Base-by-base conservation (phyloP, 345 rosid species). In the Kernera saxatilis region DNA sequence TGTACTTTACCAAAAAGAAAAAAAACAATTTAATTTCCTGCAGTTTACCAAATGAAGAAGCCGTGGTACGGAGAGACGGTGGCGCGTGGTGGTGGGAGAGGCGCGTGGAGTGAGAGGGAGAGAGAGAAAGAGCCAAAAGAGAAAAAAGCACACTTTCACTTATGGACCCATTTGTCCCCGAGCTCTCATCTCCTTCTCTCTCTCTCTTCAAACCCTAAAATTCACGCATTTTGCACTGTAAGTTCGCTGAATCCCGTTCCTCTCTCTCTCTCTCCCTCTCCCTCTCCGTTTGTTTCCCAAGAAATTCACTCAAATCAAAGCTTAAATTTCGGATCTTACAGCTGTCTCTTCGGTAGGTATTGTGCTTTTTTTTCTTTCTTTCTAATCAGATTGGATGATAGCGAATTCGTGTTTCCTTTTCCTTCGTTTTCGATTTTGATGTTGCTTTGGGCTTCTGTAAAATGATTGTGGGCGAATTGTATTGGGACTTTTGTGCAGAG, bases 291-390 rank as follows among this genome's bases (percentile, higher is more conserved):
- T 65, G 54, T 30, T 70, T 77, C 73, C 74, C 77, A 46, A 82
- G 80, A 79, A 67, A 48, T 17, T 39, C 69, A 50, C 56, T 61
- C 32, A 45, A 52, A 36, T 67, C 79, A 57, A 33, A 81, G 63
- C 58, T 29, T 50, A 40, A 40, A 43, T 36, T 65, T 76, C 71
- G 72, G 80, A 81, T 81, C 82, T 81, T 67, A 78, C 82, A 81
- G 53, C 80, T 75, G 84, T 78, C 84, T 39, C 76, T 52, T 69
- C 64, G 70, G 67, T 68, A 78, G 23, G 73, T 51, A 15, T 6
- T 59, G 64, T 62, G 12, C 37, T 56, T 48, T 26, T 59, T 11
- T 29, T 2, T 49, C 11, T 12, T 18, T 35, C 9, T 35, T n/a
- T 13, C 10, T 37, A 11, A 29, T 40, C 8, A 52, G 35, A 51